phyloP scores from a whole-genome alignment of 345 rosid species.

The Brassica rapa region DNA sequence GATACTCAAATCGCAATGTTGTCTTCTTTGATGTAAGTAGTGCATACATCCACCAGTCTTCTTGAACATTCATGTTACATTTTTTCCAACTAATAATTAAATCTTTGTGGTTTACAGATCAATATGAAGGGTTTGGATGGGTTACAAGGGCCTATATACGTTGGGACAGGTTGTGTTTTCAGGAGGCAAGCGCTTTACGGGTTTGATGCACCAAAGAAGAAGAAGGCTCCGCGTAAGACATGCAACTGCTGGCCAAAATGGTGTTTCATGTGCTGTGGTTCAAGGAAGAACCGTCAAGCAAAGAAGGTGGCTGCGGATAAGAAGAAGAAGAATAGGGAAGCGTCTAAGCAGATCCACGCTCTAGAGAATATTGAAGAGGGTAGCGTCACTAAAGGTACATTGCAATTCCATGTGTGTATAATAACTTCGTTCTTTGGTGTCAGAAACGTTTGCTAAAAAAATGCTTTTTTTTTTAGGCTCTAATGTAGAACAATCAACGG shows the following conservation, averaged over 20 bases:
- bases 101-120: constrained; percentile 54
- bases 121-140: constrained; percentile 99
- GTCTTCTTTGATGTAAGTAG: constrained; percentile 93
- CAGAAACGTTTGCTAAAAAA: constrained; percentile 42
- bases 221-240: constrained; percentile 86
- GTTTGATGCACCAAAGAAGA: constrained; percentile 79
- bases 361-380: constrained; percentile 93
- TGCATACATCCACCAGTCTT: constrained; percentile 5
- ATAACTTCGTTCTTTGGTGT: neutral
- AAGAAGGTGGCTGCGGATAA: constrained; percentile 57
- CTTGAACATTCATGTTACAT: neutral
- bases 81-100: constrained; percentile 7
- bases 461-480: constrained; percentile 38
- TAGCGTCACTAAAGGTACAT: constrained; percentile 28
- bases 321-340: constrained; percentile 79
- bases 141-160: constrained; percentile 96
- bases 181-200: constrained; percentile 96
- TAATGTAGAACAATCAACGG: constrained; percentile 55
- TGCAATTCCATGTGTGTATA: constrained; percentile 13
- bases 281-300: constrained; percentile 72
- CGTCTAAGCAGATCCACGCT: constrained; percentile 96
- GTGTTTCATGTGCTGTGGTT: constrained; percentile 76
- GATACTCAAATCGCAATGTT: constrained; percentile 95
- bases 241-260: constrained; percentile 99
- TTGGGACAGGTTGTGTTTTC: constrained; percentile 97